Conservation (phyloP, 495 filamentous ascomycete species). For the Penicillium desertorum region DNA sequence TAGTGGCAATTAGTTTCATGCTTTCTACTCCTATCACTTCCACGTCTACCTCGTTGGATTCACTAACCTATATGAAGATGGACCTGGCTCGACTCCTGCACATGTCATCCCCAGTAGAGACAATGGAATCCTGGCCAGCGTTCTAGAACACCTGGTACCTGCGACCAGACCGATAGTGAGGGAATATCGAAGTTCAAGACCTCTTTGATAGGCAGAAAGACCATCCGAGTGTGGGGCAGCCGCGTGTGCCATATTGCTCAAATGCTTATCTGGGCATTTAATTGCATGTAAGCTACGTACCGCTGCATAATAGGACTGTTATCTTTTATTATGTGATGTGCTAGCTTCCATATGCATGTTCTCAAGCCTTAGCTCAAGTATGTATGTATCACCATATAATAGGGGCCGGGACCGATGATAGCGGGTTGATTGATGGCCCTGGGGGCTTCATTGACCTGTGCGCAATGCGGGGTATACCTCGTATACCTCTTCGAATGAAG, state of each 20-base stretch:
- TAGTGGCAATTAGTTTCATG: too few species aligned
- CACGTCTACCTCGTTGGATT: neutral
- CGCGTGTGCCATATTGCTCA: slow-evolving; percentile 21
- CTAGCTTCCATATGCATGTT: neutral
- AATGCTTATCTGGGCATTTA: slow-evolving; percentile 9
- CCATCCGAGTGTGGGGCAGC: slow-evolving; percentile 32
- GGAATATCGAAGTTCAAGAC: slow-evolving; percentile 19
- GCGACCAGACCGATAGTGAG: slow-evolving; percentile 18
- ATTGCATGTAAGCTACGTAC: neutral
- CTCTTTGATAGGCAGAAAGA: slow-evolving; percentile 27
- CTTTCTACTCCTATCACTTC: neutral
- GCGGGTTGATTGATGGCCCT: slow-evolving; percentile 12
- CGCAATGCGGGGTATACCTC: slow-evolving; percentile 25
- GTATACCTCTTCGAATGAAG: slow-evolving; percentile 11
- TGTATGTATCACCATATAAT: neutral
- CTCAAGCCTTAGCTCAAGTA: neutral
- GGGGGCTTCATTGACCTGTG: neutral
- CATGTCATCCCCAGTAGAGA: slow-evolving; percentile 26
- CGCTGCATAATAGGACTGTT: neutral
- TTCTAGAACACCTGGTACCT: slow-evolving; percentile 23
- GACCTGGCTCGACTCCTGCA: slow-evolving; percentile 20
- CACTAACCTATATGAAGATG: slow-evolving; percentile 28
- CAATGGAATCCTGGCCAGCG: slow-evolving; percentile 21
- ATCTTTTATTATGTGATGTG: neutral
- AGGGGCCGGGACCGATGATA: slow-evolving; percentile 16